Percentiles rank a stretch among this genome's conserved stretches.
Evolutionary conservation across 2,329 filamentous ascomycete species (phyloP).

Genomic region (Monosporascus sp.): DNA sequence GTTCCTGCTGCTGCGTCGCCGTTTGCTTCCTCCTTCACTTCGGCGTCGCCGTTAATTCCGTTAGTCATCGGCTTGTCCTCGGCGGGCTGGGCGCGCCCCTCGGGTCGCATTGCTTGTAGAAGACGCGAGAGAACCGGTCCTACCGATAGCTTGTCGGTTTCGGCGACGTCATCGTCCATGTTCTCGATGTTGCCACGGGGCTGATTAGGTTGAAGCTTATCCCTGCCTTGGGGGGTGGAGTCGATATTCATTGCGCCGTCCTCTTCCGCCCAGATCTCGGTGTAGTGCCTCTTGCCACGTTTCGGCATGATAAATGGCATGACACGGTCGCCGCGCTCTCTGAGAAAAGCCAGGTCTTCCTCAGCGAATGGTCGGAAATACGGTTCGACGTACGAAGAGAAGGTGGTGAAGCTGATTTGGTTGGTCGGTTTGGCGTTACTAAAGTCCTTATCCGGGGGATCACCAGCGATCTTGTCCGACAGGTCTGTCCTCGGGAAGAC

Average conservation of each 20-base stretch:
- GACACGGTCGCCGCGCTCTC: conserved; percentile 80
- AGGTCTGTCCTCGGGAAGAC: conserved; percentile 78
- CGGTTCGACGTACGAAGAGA: conserved; percentile 86
- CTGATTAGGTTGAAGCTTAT: conserved; percentile 72
- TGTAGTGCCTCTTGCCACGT: conserved; percentile 79
- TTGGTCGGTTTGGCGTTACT: conserved; percentile 89
- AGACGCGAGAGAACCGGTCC: conserved; percentile 81
- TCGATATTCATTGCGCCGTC: conserved; percentile 77
- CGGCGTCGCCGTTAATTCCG: conserved; percentile 36
- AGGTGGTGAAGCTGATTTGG: conserved; percentile 90
- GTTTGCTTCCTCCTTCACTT: conserved; percentile 50
- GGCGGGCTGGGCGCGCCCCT: conserved; percentile 49
- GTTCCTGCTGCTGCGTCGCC: conserved; percentile 36
- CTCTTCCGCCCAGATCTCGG: conserved; percentile 89
- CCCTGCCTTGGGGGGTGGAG: conserved; percentile 51
- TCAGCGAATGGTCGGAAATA: conserved; percentile 87
- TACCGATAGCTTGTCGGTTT: conserved; percentile 83
- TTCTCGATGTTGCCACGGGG: conserved; percentile 80
- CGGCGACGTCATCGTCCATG: conserved; percentile 78
- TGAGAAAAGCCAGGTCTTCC: conserved; percentile 87
- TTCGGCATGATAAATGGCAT: conserved; percentile 82
- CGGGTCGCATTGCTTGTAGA: conserved; percentile 74
- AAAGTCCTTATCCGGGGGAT: conserved; percentile 90
- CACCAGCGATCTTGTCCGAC: conserved; percentile 77
- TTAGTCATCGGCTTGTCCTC: conserved; percentile 55